These are phyloP conservation scores for Heracleum sosnowskyi DNA, from an alignment of 129 eudicot genomes.

Conservation along the genomic window DNA sequence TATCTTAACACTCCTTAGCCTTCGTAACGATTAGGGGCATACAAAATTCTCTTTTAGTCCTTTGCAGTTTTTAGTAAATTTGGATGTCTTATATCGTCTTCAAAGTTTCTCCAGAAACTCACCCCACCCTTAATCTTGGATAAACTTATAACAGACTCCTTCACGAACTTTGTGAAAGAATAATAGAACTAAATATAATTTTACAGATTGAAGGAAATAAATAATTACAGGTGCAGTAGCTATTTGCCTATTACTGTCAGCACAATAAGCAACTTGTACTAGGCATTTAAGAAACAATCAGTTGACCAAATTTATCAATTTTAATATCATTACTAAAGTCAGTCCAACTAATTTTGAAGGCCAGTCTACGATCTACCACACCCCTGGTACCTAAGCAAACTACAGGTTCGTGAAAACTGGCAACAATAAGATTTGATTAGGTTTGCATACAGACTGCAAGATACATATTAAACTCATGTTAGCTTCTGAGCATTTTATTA, in stretches of 20 bases:
- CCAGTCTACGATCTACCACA: neutral
- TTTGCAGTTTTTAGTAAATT: neutral
- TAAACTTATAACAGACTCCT: neutral
- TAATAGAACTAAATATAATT: neutral
- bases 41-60: neutral
- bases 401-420: neutral
- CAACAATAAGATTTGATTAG: neutral
- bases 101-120: neutral
- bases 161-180: neutral
- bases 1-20: neutral
- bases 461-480: neutral
- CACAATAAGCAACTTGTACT: constrained; percentile 1
- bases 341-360: neutral
- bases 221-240: neutral
- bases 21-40: neutral
- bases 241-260: neutral
- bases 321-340: neutral
- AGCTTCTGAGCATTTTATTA: neutral
- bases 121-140: neutral
- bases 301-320: neutral
- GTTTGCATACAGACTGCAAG: neutral
- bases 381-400: neutral
- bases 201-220: neutral
- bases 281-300: neutral
- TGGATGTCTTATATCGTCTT: neutral